Conservation (phyloP, 495 filamentous ascomycete species). For the Aspergillus sparsus region DNA sequence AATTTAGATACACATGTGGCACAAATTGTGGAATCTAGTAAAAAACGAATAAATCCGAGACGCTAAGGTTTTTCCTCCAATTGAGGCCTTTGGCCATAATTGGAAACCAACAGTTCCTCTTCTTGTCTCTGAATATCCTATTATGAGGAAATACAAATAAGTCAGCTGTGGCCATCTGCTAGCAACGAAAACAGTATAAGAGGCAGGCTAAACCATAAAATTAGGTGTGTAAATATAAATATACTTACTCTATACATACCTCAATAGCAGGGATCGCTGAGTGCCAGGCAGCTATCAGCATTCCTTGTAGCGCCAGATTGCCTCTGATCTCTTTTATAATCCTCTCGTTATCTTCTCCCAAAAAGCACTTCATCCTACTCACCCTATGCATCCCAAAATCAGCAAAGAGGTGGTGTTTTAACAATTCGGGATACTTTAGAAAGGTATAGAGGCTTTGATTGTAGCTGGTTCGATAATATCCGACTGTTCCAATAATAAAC, state of each 20-base stretch:
- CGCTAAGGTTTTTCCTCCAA: neutral
- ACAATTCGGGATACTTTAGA: slow-evolving; percentile 2
- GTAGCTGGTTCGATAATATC: slow-evolving; percentile 3
- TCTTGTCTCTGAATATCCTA: neutral
- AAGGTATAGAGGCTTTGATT: slow-evolving; percentile 2
- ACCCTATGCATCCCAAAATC: slow-evolving; percentile 12
- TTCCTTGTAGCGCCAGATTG: slow-evolving; percentile 6
- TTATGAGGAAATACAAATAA: neutral
- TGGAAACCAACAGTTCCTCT: neutral
- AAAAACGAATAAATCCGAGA: too few species aligned
- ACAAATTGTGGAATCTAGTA: too few species aligned
- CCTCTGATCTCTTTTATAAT: neutral
- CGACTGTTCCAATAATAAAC: slow-evolving; percentile 6
- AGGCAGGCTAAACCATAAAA: too few species aligned
- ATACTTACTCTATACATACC: too few species aligned
- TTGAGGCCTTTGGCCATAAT: neutral
- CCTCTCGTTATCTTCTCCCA: neutral
- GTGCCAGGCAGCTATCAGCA: slow-evolving; percentile 14
- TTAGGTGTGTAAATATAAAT: too few species aligned
- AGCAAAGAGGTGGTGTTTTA: slow-evolving; percentile 4
- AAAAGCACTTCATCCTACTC: neutral
- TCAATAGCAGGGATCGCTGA: slow-evolving; percentile 12
- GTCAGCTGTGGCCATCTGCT: neutral
- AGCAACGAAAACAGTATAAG: too few species aligned
- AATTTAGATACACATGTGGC: too few species aligned